A percentile compares a stretch with the other conserved stretches of the same genome.
Evolutionary conservation across 306 rosid genomes (phyloP).

Genomic region (Argentina anserina): DNA sequence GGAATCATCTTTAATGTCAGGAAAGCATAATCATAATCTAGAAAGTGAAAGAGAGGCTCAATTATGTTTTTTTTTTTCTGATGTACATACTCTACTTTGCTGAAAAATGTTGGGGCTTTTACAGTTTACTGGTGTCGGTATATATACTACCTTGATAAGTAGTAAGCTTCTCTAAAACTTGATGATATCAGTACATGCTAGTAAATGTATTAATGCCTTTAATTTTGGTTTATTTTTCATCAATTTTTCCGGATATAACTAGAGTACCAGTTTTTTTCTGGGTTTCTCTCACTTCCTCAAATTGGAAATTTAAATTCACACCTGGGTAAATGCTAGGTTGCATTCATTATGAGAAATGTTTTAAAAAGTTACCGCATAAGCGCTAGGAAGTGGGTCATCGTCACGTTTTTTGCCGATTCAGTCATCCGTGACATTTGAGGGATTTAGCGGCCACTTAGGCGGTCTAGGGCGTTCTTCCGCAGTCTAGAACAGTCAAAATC

Average conservation of each 20-base stretch:
- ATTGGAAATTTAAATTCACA: background rate
- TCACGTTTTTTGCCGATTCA: too few relatives aligned
- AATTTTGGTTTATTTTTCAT: background rate
- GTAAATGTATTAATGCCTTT: background rate
- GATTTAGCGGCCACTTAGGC: too few relatives aligned
- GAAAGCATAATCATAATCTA: slow-evolving; percentile 30
- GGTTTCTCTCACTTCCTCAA: background rate
- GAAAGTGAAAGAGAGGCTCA: slow-evolving; percentile 30
- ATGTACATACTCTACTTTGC: slow-evolving; percentile 12
- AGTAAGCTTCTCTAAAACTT: background rate
- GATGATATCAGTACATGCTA: background rate
- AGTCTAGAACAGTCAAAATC: too few relatives aligned
- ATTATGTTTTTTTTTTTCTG: slow-evolving; percentile 1
- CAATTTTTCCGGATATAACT: background rate
- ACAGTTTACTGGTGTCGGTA: background rate
- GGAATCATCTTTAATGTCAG: slow-evolving; percentile 39
- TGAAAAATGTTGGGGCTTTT: slow-evolving; percentile 17
- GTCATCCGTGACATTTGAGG: too few relatives aligned
- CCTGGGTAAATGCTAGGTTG: background rate
- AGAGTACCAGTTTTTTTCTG: background rate
- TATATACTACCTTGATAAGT: slow-evolving; percentile 2
- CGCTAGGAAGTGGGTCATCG: too few relatives aligned
- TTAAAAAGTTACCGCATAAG: too few relatives aligned
- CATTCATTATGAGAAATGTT: background rate
- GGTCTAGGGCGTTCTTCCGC: too few relatives aligned